A percentile compares a stretch with the other conserved stretches of the same genome.
Conservation (phyloP, 495 filamentous ascomycete genomes). For the Gamarada debralockiae region DNA sequence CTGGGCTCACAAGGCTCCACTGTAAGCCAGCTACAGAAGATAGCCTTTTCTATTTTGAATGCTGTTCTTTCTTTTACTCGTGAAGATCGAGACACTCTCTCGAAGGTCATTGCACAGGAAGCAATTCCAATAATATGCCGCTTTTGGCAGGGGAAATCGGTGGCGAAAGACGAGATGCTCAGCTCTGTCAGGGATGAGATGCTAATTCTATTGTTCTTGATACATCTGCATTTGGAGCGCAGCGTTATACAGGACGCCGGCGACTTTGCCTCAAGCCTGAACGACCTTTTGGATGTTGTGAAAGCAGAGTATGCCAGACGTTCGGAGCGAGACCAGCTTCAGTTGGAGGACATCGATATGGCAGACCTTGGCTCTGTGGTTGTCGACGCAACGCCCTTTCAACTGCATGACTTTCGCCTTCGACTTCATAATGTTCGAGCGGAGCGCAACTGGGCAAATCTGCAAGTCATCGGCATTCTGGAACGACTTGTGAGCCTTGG, state of each 20-base stretch:
- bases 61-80: constrained; percentile 58
- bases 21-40: constrained; percentile 59
- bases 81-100: constrained; percentile 62
- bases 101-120: constrained; percentile 49
- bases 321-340: constrained; percentile 65
- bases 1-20: constrained; percentile 49
- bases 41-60: constrained; percentile 74
- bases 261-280: constrained; percentile 28
- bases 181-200: constrained; percentile 54
- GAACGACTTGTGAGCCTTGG: constrained; percentile 35
- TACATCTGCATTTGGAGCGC: constrained; percentile 54
- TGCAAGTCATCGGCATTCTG: constrained; percentile 46
- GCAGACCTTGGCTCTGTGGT: constrained; percentile 32
- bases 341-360: constrained; percentile 71
- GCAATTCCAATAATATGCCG: constrained; percentile 67
- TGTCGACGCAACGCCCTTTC: constrained; percentile 36
- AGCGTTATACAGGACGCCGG: constrained; percentile 28
- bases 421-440: constrained; percentile 39
- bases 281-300: constrained; percentile 58
- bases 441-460: constrained; percentile 51
- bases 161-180: constrained; percentile 67
- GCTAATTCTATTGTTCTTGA: constrained; percentile 64
- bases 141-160: constrained; percentile 68
- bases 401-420: constrained; percentile 30
- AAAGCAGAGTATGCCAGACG: constrained; percentile 70